phyloP scores from a whole-genome alignment of 2,329 filamentous ascomycete species.

The Monosporascus sp. region DNA sequence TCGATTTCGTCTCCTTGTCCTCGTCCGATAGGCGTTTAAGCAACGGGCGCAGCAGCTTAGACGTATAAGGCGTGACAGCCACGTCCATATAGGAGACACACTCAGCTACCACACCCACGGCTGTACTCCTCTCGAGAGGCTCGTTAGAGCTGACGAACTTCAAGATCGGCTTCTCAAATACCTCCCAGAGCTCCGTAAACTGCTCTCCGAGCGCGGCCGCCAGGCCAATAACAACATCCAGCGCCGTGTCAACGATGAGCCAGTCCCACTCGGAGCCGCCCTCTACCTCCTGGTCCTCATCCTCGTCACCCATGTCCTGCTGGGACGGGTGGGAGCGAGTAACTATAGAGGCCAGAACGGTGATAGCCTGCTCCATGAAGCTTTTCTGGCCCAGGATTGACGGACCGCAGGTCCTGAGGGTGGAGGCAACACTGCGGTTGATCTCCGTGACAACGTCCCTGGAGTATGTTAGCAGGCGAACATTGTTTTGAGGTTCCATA shows the following conservation, averaged over 20 bases:
- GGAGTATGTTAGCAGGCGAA: slow-evolving; percentile 11
- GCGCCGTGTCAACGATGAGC: slow-evolving; percentile 89
- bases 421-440: slow-evolving; percentile 87
- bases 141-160: slow-evolving; percentile 85
- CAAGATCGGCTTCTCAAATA: slow-evolving; percentile 87
- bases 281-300: slow-evolving; percentile 65
- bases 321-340: slow-evolving; percentile 91
- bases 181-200: slow-evolving; percentile 88
- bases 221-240: slow-evolving; percentile 84
- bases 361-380: slow-evolving; percentile 70
- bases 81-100: slow-evolving; percentile 78
- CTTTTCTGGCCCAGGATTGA: slow-evolving; percentile 71
- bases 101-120: slow-evolving; percentile 89
- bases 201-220: slow-evolving; percentile 73
- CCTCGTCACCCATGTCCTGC: slow-evolving; percentile 77
- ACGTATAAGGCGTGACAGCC: slow-evolving; percentile 77
- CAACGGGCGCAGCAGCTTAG: slow-evolving; percentile 70
- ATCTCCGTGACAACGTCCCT: slow-evolving; percentile 90
- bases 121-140: slow-evolving; percentile 79
- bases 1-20: slow-evolving; percentile 88
- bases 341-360: slow-evolving; percentile 72
- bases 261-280: slow-evolving; percentile 96
- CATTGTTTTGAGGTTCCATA: not conserved
- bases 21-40: slow-evolving; percentile 84
- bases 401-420: slow-evolving; percentile 85